These are phyloP conservation scores for Trebouxia sp. DNA, from an alignment of 139 green algal species.

Conservation along the genomic window DNA sequence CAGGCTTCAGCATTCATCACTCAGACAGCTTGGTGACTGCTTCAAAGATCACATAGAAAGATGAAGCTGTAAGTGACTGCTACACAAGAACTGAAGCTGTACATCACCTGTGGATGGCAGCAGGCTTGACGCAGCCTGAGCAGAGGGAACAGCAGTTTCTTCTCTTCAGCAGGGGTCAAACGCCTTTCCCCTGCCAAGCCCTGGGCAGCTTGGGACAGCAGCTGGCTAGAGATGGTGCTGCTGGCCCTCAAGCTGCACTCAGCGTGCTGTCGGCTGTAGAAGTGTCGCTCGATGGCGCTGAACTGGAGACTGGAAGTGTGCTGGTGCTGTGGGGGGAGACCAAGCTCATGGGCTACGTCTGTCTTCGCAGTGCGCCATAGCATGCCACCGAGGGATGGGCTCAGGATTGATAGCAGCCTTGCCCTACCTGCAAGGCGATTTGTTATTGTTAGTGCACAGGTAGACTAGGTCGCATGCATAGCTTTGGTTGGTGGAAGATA, in stretches of 20 bases:
- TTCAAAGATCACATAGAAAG: not conserved
- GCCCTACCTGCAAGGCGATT: slow-evolving; percentile 25
- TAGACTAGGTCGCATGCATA: too few species aligned
- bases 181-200: slow-evolving; percentile 35
- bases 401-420: slow-evolving; percentile 52
- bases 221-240: slow-evolving; percentile 43
- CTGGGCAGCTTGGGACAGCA: slow-evolving; percentile 21
- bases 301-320: slow-evolving; percentile 65
- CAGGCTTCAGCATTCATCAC: slow-evolving; percentile 30
- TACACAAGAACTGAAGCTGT: not conserved
- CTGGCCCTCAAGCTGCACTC: slow-evolving; percentile 44
- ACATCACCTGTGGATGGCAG: slow-evolving; percentile 84
- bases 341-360: slow-evolving; percentile 81
- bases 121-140: slow-evolving; percentile 87
- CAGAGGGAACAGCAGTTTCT: slow-evolving; percentile 65
- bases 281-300: slow-evolving; percentile 84
- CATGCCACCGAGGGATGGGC: slow-evolving; percentile 63
- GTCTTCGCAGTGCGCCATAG: slow-evolving; percentile 87
- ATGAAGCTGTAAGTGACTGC: too few species aligned
- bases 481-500: too few species aligned
- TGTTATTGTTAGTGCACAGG: too few species aligned
- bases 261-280: slow-evolving; percentile 68
- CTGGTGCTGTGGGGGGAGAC: slow-evolving; percentile 70
- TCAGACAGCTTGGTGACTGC: not conserved
- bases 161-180: slow-evolving; percentile 56